A percentile compares a stretch with the other conserved stretches of the same genome.
Evolutionary conservation across 2,329 filamentous ascomycete species (phyloP).

Genomic region (Trichoderma sp.): DNA sequence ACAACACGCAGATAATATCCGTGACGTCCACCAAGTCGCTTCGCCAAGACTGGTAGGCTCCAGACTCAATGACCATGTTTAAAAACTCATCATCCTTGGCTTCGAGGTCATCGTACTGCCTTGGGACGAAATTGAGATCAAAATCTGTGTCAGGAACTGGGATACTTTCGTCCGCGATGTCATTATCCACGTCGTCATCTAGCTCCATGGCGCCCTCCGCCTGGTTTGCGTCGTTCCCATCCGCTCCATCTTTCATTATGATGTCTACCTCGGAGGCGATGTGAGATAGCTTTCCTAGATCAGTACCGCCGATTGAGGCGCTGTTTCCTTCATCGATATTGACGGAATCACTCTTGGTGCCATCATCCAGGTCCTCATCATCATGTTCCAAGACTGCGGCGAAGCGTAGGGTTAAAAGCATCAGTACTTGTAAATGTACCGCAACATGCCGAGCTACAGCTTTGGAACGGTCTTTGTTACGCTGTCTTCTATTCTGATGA

Average conservation of each 20-base stretch:
- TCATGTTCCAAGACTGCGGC: background rate
- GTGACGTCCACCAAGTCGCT: background rate
- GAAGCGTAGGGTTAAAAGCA: constrained; percentile 18
- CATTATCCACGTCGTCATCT: background rate
- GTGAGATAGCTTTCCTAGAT: background rate
- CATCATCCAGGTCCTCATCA: background rate
- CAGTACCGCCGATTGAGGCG: background rate
- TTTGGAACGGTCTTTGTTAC: background rate
- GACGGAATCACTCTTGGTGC: constrained; percentile 4
- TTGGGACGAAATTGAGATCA: background rate
- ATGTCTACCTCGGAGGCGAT: background rate
- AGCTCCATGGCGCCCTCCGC: background rate
- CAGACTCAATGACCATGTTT: background rate
- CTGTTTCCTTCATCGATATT: constrained; percentile 8
- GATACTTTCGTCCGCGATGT: background rate
- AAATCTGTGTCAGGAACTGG: background rate
- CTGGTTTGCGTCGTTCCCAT: too few relatives aligned
- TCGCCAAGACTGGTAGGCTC: background rate
- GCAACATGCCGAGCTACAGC: constrained; percentile 12
- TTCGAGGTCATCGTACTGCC: background rate
- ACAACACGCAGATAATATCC: too few relatives aligned
- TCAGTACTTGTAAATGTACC: constrained; percentile 16
- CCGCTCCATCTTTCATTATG: background rate
- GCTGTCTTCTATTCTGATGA: background rate
- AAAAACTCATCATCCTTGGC: background rate